phyloP scores from a whole-genome alignment of 2,329 filamentous ascomycete species.

The Venturia pyrina region DNA sequence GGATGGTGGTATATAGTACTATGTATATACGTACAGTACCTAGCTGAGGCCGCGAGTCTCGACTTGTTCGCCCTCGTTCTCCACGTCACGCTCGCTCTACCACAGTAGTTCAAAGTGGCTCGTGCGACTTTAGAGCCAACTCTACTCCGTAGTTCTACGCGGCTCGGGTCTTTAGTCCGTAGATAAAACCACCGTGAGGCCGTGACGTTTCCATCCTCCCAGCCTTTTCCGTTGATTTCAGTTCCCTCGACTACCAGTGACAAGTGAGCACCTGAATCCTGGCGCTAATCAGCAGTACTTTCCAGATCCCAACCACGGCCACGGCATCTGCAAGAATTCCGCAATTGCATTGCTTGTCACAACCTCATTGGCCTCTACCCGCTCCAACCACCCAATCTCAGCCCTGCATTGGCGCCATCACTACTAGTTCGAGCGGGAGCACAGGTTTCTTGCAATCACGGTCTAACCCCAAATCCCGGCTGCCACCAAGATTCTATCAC shows the following conservation, averaged over 20 bases:
- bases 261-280: neutral
- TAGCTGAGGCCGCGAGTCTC: slow-evolving; percentile 1
- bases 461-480: neutral
- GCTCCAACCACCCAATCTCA: neutral
- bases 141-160: neutral
- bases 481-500: slow-evolving; percentile 2
- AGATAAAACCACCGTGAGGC: neutral
- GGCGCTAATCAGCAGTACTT: neutral
- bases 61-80: neutral
- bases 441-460: neutral
- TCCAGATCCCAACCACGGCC: neutral
- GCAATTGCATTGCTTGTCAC: slow-evolving; percentile 3
- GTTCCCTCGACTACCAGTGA: neutral
- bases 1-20: too few species aligned
- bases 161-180: neutral
- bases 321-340: neutral
- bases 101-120: neutral
- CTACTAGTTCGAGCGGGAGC: neutral
- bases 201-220: neutral
- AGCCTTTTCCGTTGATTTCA: neutral
- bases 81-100: neutral
- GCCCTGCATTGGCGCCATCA: slow-evolving; percentile 3
- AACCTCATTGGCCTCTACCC: neutral
- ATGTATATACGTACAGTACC: too few species aligned
- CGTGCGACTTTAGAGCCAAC: neutral